These are phyloP conservation scores for Fraxinus velutina DNA, from an alignment of 305 asterid species.

Conservation along the genomic window DNA sequence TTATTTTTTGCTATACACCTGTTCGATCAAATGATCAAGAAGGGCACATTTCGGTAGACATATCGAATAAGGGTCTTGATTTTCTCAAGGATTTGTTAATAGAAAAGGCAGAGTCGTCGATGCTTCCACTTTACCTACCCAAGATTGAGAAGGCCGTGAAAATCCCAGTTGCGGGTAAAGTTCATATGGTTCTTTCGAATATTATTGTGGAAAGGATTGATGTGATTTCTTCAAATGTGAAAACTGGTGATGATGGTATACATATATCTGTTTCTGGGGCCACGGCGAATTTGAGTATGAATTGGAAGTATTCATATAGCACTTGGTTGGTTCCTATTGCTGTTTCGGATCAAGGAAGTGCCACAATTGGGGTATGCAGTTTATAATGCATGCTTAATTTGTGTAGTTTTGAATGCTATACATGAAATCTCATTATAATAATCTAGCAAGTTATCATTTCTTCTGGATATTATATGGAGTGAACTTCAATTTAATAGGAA, in stretches of 20 bases:
- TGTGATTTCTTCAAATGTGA: slow-evolving; percentile 59
- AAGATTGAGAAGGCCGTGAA: slow-evolving; percentile 45
- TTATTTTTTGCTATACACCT: slow-evolving; percentile 17
- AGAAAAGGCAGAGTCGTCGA: slow-evolving; percentile 51
- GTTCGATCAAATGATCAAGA: slow-evolving; percentile 39
- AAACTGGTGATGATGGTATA: slow-evolving; percentile 61
- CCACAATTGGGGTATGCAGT: slow-evolving; percentile 60
- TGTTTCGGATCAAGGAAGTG: slow-evolving; percentile 66
- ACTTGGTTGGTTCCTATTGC: slow-evolving; percentile 58
- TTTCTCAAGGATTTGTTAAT: slow-evolving; percentile 66
- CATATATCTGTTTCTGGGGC: slow-evolving; percentile 72
- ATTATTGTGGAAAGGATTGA: slow-evolving; percentile 44
- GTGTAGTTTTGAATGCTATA: neutral
- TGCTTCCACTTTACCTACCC: slow-evolving; percentile 73
- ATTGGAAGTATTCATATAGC: slow-evolving; percentile 73
- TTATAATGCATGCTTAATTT: neutral
- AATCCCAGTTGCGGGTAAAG: slow-evolving; percentile 62
- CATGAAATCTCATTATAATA: neutral
- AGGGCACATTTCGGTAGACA: slow-evolving; percentile 47
- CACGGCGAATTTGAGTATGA: slow-evolving; percentile 72
- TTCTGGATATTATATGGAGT: neutral
- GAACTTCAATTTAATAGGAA: neutral
- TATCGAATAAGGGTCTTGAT: slow-evolving; percentile 74
- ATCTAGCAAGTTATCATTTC: neutral
- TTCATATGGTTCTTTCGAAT: slow-evolving; percentile 49